Percentiles rank a stretch among this genome's conserved stretches.
phyloP scores from a whole-genome alignment of 2,329 filamentous ascomycete species.

The Beauveria asiatica region DNA sequence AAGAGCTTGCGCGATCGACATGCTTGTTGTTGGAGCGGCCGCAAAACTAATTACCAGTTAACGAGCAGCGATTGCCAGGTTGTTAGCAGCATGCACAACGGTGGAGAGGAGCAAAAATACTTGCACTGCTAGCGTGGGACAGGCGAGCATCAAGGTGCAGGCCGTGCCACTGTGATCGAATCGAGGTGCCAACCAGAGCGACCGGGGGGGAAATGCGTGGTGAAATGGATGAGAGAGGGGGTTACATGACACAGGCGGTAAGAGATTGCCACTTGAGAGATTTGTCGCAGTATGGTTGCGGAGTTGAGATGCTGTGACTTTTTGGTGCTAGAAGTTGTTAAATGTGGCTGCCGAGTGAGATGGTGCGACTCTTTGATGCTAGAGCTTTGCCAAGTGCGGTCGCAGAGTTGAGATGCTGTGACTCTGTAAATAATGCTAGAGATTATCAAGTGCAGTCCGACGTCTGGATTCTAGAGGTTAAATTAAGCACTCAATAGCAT shows the following conservation, averaged over 20 bases:
- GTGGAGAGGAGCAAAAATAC: constrained; percentile 2
- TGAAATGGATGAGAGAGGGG: background rate
- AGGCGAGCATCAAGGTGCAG: constrained; percentile 1
- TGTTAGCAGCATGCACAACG: background rate
- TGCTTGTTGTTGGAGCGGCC: background rate
- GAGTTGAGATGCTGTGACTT: background rate
- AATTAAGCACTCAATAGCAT: background rate
- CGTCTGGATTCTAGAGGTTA: background rate
- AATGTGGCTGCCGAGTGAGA: no score
- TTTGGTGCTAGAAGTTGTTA: background rate
- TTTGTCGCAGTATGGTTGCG: background rate
- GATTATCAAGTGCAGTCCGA: no score
- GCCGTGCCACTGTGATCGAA: constrained; percentile 2
- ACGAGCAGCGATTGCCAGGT: background rate
- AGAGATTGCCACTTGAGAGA: background rate
- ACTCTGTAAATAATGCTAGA: background rate
- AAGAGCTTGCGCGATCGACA: constrained; percentile 4
- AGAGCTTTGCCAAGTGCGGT: background rate
- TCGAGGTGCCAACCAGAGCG: background rate
- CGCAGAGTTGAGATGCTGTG: background rate
- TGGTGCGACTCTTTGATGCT: no score
- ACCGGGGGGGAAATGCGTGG: background rate
- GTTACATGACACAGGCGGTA: constrained; percentile 5
- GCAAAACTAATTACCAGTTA: no score
- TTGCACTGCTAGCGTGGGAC: background rate